phyloP scores from a whole-genome alignment of 768 basidiomycete genomes.

The Lentinula guzmanii region DNA sequence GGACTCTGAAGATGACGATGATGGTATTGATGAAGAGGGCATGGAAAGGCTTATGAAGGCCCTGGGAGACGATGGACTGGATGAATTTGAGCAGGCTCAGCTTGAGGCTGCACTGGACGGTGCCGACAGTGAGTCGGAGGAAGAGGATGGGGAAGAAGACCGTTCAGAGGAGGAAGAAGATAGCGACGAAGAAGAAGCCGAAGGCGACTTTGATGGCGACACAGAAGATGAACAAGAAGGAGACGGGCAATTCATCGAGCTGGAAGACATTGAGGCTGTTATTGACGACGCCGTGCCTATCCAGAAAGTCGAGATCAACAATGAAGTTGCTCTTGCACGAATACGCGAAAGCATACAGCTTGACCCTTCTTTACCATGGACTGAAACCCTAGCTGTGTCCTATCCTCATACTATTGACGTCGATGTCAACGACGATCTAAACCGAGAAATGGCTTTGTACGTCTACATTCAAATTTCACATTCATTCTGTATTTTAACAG shows the following conservation, averaged over 20 bases:
- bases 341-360: conserved; percentile 76
- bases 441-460: conserved; percentile 94
- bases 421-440: conserved; percentile 83
- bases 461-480: conserved; percentile 22
- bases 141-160: conserved; percentile 18
- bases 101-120: conserved; percentile 35
- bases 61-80: conserved; percentile 58
- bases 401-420: conserved; percentile 71
- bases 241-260: conserved; percentile 41
- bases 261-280: conserved; percentile 68
- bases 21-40: conserved; percentile 51
- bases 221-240: conserved; percentile 25
- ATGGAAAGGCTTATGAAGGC: conserved; percentile 50
- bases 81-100: conserved; percentile 58
- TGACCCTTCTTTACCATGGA: conserved; percentile 74
- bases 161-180: conserved; percentile 14
- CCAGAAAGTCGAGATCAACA: conserved; percentile 80
- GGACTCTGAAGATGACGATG: conserved; percentile 32
- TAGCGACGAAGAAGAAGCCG: conserved; percentile 25
- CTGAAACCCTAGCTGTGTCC: conserved; percentile 69
- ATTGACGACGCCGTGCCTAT: conserved; percentile 80
- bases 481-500: neutral
- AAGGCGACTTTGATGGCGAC: neutral
- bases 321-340: conserved; percentile 71
- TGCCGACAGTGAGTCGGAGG: conserved; percentile 21